Evolutionary conservation across 176 grass and related monocot genomes (phyloP).

Genomic region (Aegilops speltoides): DNA sequence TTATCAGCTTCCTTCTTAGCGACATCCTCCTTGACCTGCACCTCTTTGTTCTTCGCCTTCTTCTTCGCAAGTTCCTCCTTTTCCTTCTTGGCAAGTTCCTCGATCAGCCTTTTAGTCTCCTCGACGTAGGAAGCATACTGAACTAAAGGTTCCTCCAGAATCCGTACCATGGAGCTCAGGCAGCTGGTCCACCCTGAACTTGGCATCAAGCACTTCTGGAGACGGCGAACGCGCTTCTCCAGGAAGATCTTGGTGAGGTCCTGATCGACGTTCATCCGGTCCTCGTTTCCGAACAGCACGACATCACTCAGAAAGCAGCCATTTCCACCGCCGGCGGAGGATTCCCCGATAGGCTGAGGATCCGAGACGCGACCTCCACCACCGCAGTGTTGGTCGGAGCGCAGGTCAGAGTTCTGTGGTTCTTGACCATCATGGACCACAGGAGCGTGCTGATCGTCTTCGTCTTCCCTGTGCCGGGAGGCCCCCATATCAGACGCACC

Average conservation of each 20-base stretch:
- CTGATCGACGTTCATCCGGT: slow-evolving; percentile 35
- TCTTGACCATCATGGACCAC: slow-evolving; percentile 44
- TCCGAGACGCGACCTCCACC: slow-evolving; percentile 45
- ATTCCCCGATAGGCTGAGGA: slow-evolving; percentile 35
- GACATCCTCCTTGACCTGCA: background rate
- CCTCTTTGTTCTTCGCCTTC: background rate
- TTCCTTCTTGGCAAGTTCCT: background rate
- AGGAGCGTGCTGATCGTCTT: slow-evolving; percentile 69
- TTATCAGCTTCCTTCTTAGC: background rate
- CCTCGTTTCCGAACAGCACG: slow-evolving; percentile 63
- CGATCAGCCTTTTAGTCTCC: background rate
- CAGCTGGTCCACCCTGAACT: slow-evolving; percentile 34
- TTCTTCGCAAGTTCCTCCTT: background rate
- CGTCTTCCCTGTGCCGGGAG: slow-evolving; percentile 77
- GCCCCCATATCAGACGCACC: slow-evolving; percentile 69
- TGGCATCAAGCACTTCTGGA: slow-evolving; percentile 41
- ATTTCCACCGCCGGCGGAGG: background rate
- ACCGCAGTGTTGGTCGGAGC: slow-evolving; percentile 85
- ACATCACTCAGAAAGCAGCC: slow-evolving; percentile 42
- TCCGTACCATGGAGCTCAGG: slow-evolving; percentile 39
- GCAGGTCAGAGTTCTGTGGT: slow-evolving; percentile 55
- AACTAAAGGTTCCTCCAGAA: slow-evolving; percentile 45
- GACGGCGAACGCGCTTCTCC: slow-evolving; percentile 27
- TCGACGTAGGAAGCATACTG: slow-evolving; percentile 31
- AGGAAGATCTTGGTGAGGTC: slow-evolving; percentile 45